Evolutionary conservation across 176 grass and related monocot species (phyloP), one percentile per base, ranked within the genome.

Genomic region (Juncus effusus): DNA sequence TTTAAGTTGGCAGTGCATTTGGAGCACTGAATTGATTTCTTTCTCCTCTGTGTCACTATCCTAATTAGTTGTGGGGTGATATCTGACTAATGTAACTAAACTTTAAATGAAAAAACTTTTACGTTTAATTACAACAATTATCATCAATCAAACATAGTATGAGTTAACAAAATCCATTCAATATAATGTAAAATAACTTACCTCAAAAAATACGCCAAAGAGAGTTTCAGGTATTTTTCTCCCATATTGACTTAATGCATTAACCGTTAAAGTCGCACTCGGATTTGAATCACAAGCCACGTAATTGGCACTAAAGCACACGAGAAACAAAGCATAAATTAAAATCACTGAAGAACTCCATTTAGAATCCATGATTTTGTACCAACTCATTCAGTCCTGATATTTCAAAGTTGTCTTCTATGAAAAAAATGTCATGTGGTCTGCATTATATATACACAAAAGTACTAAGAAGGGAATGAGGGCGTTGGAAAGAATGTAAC

Each of bases 201-300:
- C 91, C 91, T 96, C 91, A 72, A 96, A 96, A 72, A 96, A 96
- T 35, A 87, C 53, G 5, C 91, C 91, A 28, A 28, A 28, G 19
- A 28, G 19, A 28, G 19, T 28, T 28, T 28, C 19, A 1, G 19
- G 19, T 28, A 28, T 28, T 28, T 28, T 28, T 28, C 19, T 28
- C 19, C 19, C 19, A 28, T 28, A 28, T 28, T 28, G 19, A 28
- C 19, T 28, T 28, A 28, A 28, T 28, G 19, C 19, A 28, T 28
- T 28, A 28, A 28, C 19, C 19, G 19, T 28, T 28, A 28, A 28
- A 28, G 19, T 28, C 19, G 19, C 19, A 28, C 19, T 75, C 40
- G 58, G 59, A 13, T 66, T 52, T 39, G 78, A 56, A 16, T 58
- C 79, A 76, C 75, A 60, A 8, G 70, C 77, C 35, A 60, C 59